Evolutionary conservation across 805 yeast species (phyloP), one percentile per base, ranked within the genome.

Genomic region (Candida fluviatilis): DNA sequence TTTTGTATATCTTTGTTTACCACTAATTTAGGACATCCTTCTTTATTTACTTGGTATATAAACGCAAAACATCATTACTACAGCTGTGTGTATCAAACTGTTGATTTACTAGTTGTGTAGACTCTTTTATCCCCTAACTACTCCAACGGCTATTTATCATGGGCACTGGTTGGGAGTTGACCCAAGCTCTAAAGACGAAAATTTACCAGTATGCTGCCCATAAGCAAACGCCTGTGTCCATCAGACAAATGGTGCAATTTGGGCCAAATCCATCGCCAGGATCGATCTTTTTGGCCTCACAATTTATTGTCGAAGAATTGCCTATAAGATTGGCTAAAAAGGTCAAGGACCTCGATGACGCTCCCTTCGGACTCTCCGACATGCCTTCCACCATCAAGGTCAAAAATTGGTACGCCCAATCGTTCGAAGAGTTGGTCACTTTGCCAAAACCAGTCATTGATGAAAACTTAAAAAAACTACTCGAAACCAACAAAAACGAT

Each of bases 161-260:
- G 71, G 68, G 69, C 19, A 63, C 71, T 2, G 64, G 62, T 14
- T 77, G 82, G 82, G 66, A 69, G 47, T 54, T 76, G 27, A 72
- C 80, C 6, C 55, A 60, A 18, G 50, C 66, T 24, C 66, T 84
- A 40, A 66, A 76, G 42, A 75, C 77, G 24, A 64, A 73, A 51
- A 79, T 84, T 41, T 69, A 72, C 51, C 74, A 70, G 45, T 83
- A 80, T 66, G 89, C 95, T 3, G 68, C 73, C 37, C 72, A 81
- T 45, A 84, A 88, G 10, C 93, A 90, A 32, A 85, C 95, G 2
- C 89, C 95, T 1, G 87, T 88, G 2, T 81, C 89, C 2, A 64
- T 88, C 43, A 71, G 88, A 41, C 95, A 87, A 58, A 87, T 88
- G 95, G 96, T 88, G 14, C 93, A 85, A 55, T 84, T 88, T 64